Percentiles rank a stretch among this genome's conserved stretches.
phyloP scores from a whole-genome alignment of 179 eudicot genomes.

The Dionaea muscipula region DNA sequence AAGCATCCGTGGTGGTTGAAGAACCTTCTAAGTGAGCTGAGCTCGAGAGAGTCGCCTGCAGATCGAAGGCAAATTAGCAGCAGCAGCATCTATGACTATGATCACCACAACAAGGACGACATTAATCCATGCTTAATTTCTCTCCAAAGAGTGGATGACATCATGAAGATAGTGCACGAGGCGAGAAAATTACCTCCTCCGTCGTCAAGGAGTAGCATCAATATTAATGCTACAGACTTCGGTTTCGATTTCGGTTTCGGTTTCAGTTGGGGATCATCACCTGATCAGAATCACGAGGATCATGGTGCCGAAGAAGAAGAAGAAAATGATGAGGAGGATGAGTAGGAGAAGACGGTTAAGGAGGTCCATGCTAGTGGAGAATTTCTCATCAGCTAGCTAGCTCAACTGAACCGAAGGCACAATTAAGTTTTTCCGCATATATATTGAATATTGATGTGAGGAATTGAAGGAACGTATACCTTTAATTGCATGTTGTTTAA shows the following conservation, averaged over 20 bases:
- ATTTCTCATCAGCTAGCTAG: conserved; percentile 14
- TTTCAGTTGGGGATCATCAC: conserved; percentile 17
- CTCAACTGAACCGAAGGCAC: not conserved
- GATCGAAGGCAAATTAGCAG: too few species aligned
- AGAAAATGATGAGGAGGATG: conserved; percentile 33
- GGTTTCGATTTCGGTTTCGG: too few species aligned
- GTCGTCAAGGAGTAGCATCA: conserved; percentile 7
- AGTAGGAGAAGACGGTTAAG: conserved; percentile 35
- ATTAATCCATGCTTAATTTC: too few species aligned
- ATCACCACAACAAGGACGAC: too few species aligned
- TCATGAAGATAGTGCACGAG: conserved; percentile 32
- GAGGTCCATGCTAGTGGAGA: conserved; percentile 39
- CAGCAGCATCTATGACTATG: too few species aligned
- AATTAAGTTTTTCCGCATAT: too few species aligned
- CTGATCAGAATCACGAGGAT: conserved; percentile 15
- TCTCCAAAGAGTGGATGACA: conserved; percentile 29
- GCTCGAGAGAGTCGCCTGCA: conserved; percentile 24
- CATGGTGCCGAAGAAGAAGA: conserved; percentile 13
- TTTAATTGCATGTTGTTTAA: too few species aligned
- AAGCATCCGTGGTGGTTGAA: conserved; percentile 37
- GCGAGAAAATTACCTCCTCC: conserved; percentile 27
- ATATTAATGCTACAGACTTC: too few species aligned
- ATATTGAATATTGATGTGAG: too few species aligned
- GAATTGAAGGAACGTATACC: too few species aligned
- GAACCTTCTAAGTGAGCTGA: conserved; percentile 33